A percentile compares a stretch with the other conserved stretches of the same genome.
These are phyloP conservation scores for Diaporthe sp. DNA, from an alignment of 2,329 filamentous ascomycete species.

Conservation along the genomic window DNA sequence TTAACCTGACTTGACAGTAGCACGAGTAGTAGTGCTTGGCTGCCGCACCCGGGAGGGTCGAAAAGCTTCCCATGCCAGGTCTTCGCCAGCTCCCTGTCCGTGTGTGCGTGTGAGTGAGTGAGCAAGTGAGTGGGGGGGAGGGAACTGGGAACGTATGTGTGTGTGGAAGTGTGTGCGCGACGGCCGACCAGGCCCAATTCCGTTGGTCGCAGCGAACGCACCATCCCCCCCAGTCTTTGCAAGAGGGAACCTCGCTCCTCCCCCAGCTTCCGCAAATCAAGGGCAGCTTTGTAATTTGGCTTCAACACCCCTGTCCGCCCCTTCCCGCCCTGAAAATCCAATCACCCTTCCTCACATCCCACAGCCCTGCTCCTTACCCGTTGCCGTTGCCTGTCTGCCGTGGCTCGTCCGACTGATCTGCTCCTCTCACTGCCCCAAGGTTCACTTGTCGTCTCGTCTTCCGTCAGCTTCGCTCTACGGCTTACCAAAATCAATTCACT, in stretches of 20 bases:
- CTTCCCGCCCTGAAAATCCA: constrained; percentile 31
- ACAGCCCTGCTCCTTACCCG: constrained; percentile 20
- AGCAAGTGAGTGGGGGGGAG: neutral
- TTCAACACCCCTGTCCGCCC: constrained; percentile 29
- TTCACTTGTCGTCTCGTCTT: constrained; percentile 23
- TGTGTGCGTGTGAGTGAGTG: neutral
- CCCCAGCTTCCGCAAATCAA: constrained; percentile 23
- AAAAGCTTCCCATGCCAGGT: constrained; percentile 19
- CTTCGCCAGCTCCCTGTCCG: constrained; percentile 4
- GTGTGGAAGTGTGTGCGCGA: neutral
- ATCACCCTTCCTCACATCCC: constrained; percentile 37
- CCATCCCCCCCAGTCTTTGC: constrained; percentile 11
- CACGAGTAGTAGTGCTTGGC: constrained; percentile 23
- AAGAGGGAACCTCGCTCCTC: constrained; percentile 18
- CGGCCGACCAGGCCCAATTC: constrained; percentile 22
- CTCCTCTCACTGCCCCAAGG: constrained; percentile 10
- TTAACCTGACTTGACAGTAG: constrained; percentile 4
- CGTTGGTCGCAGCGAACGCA: constrained; percentile 19
- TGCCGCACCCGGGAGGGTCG: constrained; percentile 19
- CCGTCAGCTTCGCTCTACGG: constrained; percentile 15
- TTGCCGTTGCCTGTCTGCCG: constrained; percentile 20
- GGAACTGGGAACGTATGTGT: neutral
- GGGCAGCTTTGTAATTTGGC: constrained; percentile 28
- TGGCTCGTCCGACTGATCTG: constrained; percentile 26
- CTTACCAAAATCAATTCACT: constrained; percentile 15